Conservation (phyloP, 345 rosid species). For the Reutealis trisperma region DNA sequence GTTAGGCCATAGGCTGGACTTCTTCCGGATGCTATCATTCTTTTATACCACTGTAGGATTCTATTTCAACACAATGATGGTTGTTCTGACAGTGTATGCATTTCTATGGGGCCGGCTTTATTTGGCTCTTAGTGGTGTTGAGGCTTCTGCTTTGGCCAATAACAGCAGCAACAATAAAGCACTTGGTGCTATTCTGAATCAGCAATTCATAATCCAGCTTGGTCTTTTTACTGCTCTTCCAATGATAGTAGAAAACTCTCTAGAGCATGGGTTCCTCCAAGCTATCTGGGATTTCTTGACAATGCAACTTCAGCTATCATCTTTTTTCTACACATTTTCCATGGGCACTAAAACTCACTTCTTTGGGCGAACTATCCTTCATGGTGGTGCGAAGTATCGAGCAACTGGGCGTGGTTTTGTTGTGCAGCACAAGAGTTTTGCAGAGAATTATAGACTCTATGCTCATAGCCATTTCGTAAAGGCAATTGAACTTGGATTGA, state of each 20-base stretch:
- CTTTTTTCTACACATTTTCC: constrained; percentile 91
- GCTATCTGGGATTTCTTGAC: constrained; percentile 95
- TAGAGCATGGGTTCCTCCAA: constrained; percentile 92
- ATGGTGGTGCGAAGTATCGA: constrained; percentile 96
- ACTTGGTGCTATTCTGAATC: constrained; percentile 72
- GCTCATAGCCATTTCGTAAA: constrained; percentile 87
- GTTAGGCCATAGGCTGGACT: constrained; percentile 94
- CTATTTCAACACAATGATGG: constrained; percentile 94
- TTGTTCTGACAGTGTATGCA: constrained; percentile 82
- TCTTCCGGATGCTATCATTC: constrained; percentile 95
- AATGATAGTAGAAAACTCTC: constrained; percentile 91
- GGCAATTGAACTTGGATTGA: constrained; percentile 83
- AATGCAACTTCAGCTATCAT: constrained; percentile 95
- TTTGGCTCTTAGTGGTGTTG: constrained; percentile 93
- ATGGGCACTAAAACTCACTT: constrained; percentile 97
- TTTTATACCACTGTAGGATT: constrained; percentile 94
- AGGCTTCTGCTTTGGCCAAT: constrained; percentile 53
- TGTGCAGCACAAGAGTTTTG: constrained; percentile 91
- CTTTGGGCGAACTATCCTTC: constrained; percentile 94
- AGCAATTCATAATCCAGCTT: constrained; percentile 82
- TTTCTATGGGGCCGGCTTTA: constrained; percentile 96
- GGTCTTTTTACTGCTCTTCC: constrained; percentile 97
- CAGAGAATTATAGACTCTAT: constrained; percentile 82
- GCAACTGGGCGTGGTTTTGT: constrained; percentile 98
- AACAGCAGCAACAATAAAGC: constrained; percentile 53